Percentiles rank a stretch among this genome's conserved stretches.
phyloP scores from a whole-genome alignment of 371 early-diverging fungal species.

The Mucor sp. region DNA sequence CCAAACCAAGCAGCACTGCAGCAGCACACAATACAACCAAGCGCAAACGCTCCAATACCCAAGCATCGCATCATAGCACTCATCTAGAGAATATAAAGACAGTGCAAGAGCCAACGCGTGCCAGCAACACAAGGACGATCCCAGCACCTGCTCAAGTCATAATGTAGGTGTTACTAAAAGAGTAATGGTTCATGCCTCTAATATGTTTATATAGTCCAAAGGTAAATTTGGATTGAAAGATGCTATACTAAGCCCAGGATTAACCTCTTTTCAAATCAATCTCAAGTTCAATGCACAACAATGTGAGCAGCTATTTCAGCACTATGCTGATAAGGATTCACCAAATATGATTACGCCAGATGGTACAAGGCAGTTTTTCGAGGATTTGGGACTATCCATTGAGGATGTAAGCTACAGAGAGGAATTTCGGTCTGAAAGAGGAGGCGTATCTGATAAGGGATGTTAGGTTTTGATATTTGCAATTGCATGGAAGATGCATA shows the following conservation, averaged over 20 bases:
- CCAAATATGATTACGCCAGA: constrained; percentile 44
- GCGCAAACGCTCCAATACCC: constrained; percentile 26
- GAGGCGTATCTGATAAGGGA: neutral
- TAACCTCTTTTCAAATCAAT: neutral
- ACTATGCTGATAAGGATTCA: constrained; percentile 44
- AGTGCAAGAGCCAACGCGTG: neutral
- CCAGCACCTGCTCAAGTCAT: constrained; percentile 2
- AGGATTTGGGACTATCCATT: constrained; percentile 43
- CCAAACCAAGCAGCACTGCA: constrained; percentile 23
- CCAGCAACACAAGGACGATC: constrained; percentile 1
- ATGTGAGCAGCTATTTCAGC: constrained; percentile 38
- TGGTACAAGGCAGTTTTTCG: constrained; percentile 43
- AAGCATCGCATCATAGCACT: constrained; percentile 7
- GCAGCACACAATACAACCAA: constrained; percentile 11
- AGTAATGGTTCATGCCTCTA: too few species aligned
- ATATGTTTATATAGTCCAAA: constrained; percentile 10
- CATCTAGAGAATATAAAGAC: neutral
- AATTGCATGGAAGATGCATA: constrained; percentile 64
- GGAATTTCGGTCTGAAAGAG: neutral
- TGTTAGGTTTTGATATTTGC: constrained; percentile 58
- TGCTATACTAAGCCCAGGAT: neutral
- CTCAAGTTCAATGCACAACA: constrained; percentile 35
- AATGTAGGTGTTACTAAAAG: neutral
- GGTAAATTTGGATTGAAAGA: constrained; percentile 2
- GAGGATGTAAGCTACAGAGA: constrained; percentile 35